These are phyloP conservation scores for Annulohypoxylon stygium DNA, from an alignment of 495 filamentous ascomycete genomes.

Conservation along the genomic window DNA sequence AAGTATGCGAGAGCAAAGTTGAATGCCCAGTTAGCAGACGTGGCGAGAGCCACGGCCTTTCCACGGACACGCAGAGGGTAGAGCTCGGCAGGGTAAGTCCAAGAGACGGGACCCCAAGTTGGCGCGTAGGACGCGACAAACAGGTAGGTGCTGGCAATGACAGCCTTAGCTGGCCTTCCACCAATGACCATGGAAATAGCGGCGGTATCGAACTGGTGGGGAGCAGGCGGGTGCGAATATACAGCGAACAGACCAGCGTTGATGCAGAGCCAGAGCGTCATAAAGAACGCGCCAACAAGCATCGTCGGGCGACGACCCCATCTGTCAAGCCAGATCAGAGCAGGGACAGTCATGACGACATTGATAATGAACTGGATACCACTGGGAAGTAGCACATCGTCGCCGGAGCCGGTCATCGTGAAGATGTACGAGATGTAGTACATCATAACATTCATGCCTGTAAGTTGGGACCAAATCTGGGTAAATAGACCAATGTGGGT, in stretches of 20 bases:
- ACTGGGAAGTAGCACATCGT: conserved; percentile 73
- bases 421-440: conserved; percentile 75
- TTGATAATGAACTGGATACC: conserved; percentile 83
- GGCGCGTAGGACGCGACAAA: conserved; percentile 82
- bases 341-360: conserved; percentile 68
- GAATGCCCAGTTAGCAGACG: conserved; percentile 81
- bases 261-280: conserved; percentile 76
- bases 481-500: conserved; percentile 81
- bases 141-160: conserved; percentile 83
- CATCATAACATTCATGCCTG: conserved; percentile 92
- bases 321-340: conserved; percentile 68
- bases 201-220: conserved; percentile 52
- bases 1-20: conserved; percentile 86
- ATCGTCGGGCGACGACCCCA: conserved; percentile 74
- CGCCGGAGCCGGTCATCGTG: conserved; percentile 75
- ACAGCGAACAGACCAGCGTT: conserved; percentile 76
- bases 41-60: conserved; percentile 79
- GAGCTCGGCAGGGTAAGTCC: conserved; percentile 83
- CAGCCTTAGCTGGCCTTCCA: conserved; percentile 72
- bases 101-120: conserved; percentile 78
- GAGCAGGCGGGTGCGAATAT: conserved; percentile 56
- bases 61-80: conserved; percentile 79
- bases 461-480: conserved; percentile 87
- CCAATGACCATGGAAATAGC: conserved; percentile 64
- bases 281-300: conserved; percentile 72